phyloP scores from a whole-genome alignment of 148 eudicot genomes.

The Arbutus unedo region DNA sequence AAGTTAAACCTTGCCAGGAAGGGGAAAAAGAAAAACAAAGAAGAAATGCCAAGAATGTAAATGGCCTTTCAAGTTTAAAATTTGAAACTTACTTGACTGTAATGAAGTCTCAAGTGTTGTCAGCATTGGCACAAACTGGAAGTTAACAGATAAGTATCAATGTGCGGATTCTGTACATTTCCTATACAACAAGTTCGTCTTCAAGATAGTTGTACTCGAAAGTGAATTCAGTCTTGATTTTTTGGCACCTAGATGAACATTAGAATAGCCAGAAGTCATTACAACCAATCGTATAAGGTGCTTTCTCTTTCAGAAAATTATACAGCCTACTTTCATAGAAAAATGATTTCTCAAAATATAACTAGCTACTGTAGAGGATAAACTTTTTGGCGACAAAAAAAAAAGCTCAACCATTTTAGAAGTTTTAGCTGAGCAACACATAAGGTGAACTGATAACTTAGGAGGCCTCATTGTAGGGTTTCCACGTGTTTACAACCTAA shows the following conservation, averaged over 20 bases:
- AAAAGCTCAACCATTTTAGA: background rate
- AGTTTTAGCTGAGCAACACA: background rate
- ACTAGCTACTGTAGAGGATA: background rate
- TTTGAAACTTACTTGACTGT: background rate
- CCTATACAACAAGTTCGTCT: constrained; percentile 79
- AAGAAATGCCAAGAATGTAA: background rate
- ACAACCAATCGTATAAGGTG: background rate
- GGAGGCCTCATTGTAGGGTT: background rate
- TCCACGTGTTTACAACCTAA: background rate
- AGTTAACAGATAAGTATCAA: background rate
- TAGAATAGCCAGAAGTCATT: constrained; percentile 9
- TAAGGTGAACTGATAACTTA: background rate
- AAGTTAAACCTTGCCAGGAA: background rate
- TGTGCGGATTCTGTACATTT: constrained; percentile 16
- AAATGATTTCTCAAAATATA: background rate
- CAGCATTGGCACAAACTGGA: constrained; percentile 6
- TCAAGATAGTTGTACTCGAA: constrained; percentile 86
- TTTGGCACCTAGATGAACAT: constrained; percentile 63
- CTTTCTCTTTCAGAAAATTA: background rate
- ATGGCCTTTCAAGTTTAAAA: background rate
- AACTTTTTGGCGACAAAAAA: background rate
- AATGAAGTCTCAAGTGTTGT: background rate
- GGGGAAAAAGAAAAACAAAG: background rate
- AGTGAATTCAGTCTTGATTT: constrained; percentile 69
- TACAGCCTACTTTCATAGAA: background rate